Conservation (phyloP, 208 protist species). For the Leishmania lainsoni region DNA sequence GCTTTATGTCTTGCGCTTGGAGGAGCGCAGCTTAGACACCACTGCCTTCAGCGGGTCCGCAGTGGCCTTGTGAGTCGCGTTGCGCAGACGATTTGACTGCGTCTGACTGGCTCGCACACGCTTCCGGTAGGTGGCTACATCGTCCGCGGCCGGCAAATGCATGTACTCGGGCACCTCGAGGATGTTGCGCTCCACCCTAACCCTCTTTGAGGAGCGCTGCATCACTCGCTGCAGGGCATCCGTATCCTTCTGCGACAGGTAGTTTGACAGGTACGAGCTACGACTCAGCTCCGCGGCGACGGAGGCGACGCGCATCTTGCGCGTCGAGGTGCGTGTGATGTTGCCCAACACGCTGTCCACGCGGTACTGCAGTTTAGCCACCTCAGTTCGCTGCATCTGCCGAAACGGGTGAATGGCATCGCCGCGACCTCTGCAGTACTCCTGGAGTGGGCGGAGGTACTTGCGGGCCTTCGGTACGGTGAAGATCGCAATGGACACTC, state of each 20-base stretch:
- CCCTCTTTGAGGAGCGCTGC: conserved; percentile 68
- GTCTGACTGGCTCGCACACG: conserved; percentile 71
- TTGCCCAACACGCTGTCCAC: conserved; percentile 82
- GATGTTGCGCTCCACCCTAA: conserved; percentile 86
- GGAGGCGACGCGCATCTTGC: conserved; percentile 81
- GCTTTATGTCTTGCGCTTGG: conserved; percentile 40
- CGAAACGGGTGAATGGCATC: conserved; percentile 71
- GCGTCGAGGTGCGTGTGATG: conserved; percentile 74
- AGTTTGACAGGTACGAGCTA: conserved; percentile 89
- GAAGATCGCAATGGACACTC: conserved; percentile 91
- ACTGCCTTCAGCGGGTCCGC: conserved; percentile 69
- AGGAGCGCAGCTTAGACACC: conserved; percentile 52
- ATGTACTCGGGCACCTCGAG: conserved; percentile 92
- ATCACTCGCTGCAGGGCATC: conserved; percentile 87
- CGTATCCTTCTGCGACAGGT: conserved; percentile 90
- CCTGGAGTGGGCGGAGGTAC: conserved; percentile 52
- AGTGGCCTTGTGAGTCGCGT: conserved; percentile 36
- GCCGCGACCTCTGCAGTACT: conserved; percentile 58
- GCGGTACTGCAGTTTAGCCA: conserved; percentile 84
- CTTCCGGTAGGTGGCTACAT: conserved; percentile 67
- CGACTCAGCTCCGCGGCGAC: conserved; percentile 87
- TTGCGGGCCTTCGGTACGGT: conserved; percentile 69
- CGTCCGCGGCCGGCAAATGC: conserved; percentile 66
- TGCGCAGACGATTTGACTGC: conserved; percentile 38
- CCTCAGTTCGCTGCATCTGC: conserved; percentile 71